Base-by-base conservation (phyloP, 2,329 filamentous ascomycete species). In the Domatiomyces catenatus region DNA sequence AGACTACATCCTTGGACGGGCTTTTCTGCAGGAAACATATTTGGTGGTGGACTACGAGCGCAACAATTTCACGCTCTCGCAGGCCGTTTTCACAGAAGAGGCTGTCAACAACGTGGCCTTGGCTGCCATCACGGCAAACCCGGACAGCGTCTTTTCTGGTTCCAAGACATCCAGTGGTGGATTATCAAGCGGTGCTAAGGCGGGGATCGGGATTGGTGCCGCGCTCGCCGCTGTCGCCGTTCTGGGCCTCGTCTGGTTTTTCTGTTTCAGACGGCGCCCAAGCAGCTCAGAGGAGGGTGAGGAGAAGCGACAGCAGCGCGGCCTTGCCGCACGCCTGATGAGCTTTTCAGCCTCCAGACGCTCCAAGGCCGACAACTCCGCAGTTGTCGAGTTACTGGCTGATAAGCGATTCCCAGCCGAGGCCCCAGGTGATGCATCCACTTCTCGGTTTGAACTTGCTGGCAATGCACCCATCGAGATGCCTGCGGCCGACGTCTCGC, bases 41-140 rank as follows among this genome's bases (percentile, higher is more conserved):
- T 44, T 67, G 22, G 59, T 58, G 24, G 65, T 66, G 8, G 64
- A 68, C 51, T 67, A 66, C 51, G 64, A 67, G 48, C 58, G 64
- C 7, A 58, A 60, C 19, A 63, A 62, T 36, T 68, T 67, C 49
- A 64, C 64, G 2, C 51, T 67, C 17, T 61, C 62, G 28, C 61
- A 66, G 47, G 64, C 64, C 6, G 54, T 56, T 20, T 64, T 64
- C 48, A 58, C 58, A 8, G 44, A 54, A n/a, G 58, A 61, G 44
- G 55, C 52, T 42, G 51, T 52, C 82, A 84, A 57, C 81, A 80
- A 20, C 77, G 81, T 50, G 79, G 54, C 60, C 28, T 53, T 63
- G 26, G 47, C 55, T n/a, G 46, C 50, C 18, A 63, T 63, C 32
- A 52, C 55, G 8, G 51, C 51, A 20, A 59, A 60, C 2, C 44